A percentile compares a stretch with the other conserved stretches of the same genome.
Evolutionary conservation across 148 eudicot species (phyloP).

Genomic region (Arbutus unedo): DNA sequence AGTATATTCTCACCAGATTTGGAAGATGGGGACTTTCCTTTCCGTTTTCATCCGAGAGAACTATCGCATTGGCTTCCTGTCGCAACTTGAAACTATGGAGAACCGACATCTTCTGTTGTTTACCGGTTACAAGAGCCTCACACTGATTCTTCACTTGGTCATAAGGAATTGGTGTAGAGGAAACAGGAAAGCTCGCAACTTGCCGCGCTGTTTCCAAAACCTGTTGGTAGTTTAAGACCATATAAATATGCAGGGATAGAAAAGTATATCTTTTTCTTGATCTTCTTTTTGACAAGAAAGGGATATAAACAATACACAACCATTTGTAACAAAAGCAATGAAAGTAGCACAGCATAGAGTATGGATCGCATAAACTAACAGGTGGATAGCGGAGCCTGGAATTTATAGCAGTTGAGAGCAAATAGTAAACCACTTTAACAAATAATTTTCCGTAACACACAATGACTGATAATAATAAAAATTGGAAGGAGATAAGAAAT

Average conservation of each 20-base stretch:
- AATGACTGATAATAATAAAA: no score
- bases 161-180: slow-evolving; percentile 54
- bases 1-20: slow-evolving; percentile 38
- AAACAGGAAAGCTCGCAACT: slow-evolving; percentile 65
- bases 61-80: slow-evolving; percentile 54
- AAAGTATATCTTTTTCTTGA: background rate
- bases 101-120: slow-evolving; percentile 82
- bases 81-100: slow-evolving; percentile 64
- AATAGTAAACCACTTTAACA: no score
- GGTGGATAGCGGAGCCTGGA: no score
- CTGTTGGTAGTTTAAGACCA: slow-evolving; percentile 30
- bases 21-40: slow-evolving; percentile 21
- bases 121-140: slow-evolving; percentile 80
- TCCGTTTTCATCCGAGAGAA: slow-evolving; percentile 31
- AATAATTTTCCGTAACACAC: no score
- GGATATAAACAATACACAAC: background rate
- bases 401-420: no score
- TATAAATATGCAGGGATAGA: background rate
- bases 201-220: slow-evolving; percentile 83
- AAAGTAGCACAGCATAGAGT: background rate
- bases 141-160: slow-evolving; percentile 83
- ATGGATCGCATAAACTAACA: background rate
- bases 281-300: background rate
- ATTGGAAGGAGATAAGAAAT: no score
- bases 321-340: background rate